These are phyloP conservation scores for Ustilago vetiveriae DNA, from an alignment of 1,284 basidiomycete genomes.

Conservation along the genomic window DNA sequence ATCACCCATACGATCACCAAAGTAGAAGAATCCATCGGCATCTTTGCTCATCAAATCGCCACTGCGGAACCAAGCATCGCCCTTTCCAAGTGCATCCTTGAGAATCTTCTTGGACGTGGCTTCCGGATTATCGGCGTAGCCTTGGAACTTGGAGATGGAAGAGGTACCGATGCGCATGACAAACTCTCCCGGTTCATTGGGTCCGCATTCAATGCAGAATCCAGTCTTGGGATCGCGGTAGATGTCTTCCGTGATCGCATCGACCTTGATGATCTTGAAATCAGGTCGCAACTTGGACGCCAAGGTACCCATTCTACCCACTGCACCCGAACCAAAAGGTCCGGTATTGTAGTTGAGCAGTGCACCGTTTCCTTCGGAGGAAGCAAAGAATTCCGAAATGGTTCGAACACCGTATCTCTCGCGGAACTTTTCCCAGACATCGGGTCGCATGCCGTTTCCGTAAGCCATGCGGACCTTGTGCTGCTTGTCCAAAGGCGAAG, in stretches of 20 bases:
- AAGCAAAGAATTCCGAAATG: slow-evolving; percentile 67
- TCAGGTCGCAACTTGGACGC: slow-evolving; percentile 52
- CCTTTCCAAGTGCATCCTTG: slow-evolving; percentile 63
- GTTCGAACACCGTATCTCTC: slow-evolving; percentile 62
- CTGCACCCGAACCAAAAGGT: slow-evolving; percentile 65
- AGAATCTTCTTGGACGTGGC: slow-evolving; percentile 67
- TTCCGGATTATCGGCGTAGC: slow-evolving; percentile 62
- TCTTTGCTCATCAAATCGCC: slow-evolving; percentile 65
- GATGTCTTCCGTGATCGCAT: slow-evolving; percentile 67
- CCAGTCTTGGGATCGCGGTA: slow-evolving; percentile 61
- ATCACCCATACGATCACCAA: slow-evolving; percentile 65
- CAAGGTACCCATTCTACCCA: slow-evolving; percentile 60
- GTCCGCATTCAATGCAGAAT: slow-evolving; percentile 58
- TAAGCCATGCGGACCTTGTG: slow-evolving; percentile 68
- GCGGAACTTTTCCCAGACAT: slow-evolving; percentile 67
- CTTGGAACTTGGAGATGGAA: slow-evolving; percentile 53
- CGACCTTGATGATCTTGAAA: slow-evolving; percentile 63
- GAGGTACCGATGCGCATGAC: slow-evolving; percentile 57
- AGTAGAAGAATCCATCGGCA: slow-evolving; percentile 64
- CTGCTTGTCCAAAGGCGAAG: slow-evolving; percentile 62
- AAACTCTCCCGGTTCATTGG: slow-evolving; percentile 65
- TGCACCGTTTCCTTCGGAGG: slow-evolving; percentile 64
- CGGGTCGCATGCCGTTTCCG: slow-evolving; percentile 67
- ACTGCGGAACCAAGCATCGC: slow-evolving; percentile 65
- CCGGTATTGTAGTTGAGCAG: slow-evolving; percentile 66